Base-by-base conservation (phyloP, 139 green algal species). In the Chlorella sp. region DNA sequence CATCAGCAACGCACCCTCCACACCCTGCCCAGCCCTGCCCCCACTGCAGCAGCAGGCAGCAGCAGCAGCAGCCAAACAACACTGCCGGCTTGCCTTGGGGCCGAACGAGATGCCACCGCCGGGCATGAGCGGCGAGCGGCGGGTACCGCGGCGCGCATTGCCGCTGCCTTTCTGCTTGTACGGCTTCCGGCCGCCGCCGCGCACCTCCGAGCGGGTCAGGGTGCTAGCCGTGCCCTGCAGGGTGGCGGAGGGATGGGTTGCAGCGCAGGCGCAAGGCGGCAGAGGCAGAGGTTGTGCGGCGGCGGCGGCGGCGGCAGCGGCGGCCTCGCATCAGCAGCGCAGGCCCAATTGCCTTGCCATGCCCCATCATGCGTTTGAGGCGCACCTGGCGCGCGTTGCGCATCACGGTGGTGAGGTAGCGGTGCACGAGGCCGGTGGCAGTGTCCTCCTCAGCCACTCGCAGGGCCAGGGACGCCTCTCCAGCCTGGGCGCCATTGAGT, bases 91-190 rank as follows among this genome's bases (percentile, higher is more conserved):
- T 62, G 96, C 94, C 90, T 99, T 99, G 87, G 97, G 97, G 44
- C 97, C 97, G 85, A 99, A 99, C 46, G 89, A 91, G 38, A 99
- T 92, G 89, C 97, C 97, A 90, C 97, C 97, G 76, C 96, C 96
- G n/a, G 92, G 93, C 81, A 92, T 94, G 73, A 99, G 91, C 32
- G 97, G 97, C 14, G 97, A 96, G 26, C 89, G 89, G 43, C 60
- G 94, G 76, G 89, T 96, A 40, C 97, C 97, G 73, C 90, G 89
- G 34, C 97, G 93, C 26, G 97, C 97, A 82, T 95, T 96, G 74
- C 97, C 97, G 14, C 94, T 98, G 46, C 97, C 97, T 92, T 99
- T 99, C 92, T 99, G 97, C 82, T 95, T 94, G 83, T 95, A 98
- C 1, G 97, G 97, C 95, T 99, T 99, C 87, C 92, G 94, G 81